Conservation (phyloP, 257 asterid species). For the Solanum sitiens region DNA sequence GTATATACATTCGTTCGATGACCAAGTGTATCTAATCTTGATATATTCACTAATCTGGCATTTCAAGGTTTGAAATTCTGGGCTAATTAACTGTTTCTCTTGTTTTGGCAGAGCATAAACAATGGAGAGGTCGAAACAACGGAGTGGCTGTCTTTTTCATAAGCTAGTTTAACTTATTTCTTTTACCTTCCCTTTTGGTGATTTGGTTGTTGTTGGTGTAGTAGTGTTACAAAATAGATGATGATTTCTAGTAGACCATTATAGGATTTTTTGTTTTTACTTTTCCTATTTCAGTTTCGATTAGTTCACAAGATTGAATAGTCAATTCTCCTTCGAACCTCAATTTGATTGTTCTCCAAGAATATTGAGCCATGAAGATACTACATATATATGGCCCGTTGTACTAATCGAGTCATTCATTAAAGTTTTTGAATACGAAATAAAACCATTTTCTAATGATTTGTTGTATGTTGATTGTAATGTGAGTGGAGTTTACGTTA, state of each 20-base stretch:
- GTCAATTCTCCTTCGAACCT: neutral
- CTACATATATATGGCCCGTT: neutral
- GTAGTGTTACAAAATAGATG: neutral
- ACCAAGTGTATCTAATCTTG: neutral
- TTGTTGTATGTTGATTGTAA: neutral
- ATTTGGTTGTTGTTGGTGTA: neutral
- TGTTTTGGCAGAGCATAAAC: neutral
- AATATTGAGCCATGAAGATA: neutral
- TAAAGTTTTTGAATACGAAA: neutral
- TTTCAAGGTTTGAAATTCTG: neutral
- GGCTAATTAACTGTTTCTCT: neutral
- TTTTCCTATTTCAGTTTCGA: neutral
- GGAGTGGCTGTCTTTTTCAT: neutral
- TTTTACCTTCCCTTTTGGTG: neutral
- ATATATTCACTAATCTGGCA: neutral
- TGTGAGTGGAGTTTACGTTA: neutral
- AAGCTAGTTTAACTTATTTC: neutral
- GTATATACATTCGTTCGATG: neutral
- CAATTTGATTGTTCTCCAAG: neutral
- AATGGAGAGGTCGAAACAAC: neutral
- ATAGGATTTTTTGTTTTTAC: neutral
- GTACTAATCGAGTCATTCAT: neutral
- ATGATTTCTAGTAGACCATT: neutral
- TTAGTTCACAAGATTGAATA: neutral
- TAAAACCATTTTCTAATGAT: neutral